Percentiles rank a stretch among this genome's conserved stretches.
phyloP scores from a whole-genome alignment of 257 asterid species.

The Solanum ossicruentum region DNA sequence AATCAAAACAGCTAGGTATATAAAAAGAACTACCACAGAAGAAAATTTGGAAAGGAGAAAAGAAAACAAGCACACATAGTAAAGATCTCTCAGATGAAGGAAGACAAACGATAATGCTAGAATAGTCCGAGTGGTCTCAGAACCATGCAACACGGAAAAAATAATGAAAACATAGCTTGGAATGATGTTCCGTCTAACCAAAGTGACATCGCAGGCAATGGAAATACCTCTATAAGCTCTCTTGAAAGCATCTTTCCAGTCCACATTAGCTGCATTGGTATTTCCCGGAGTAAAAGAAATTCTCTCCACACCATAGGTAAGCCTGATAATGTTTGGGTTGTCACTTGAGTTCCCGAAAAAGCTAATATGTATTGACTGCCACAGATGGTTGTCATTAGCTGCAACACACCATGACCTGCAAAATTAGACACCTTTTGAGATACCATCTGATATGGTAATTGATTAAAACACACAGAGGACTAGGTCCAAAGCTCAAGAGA shows the following conservation, averaged over 20 bases:
- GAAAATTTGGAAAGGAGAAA: not conserved
- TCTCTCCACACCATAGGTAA: not conserved
- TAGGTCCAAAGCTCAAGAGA: not conserved
- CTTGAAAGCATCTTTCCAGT: conserved; percentile 42
- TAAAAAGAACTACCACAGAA: not conserved
- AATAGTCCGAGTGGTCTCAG: not conserved
- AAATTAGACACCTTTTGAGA: not conserved
- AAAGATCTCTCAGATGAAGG: not conserved
- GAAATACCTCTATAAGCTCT: conserved; percentile 33
- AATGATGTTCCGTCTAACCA: not conserved
- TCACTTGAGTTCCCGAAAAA: conserved; percentile 22
- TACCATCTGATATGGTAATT: not conserved
- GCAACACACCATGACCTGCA: conserved; percentile 66
- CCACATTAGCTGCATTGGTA: conserved; percentile 1
- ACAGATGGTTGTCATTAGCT: conserved; percentile 54
- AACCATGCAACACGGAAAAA: not conserved
- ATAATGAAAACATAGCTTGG: not conserved
- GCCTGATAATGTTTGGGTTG: not conserved
- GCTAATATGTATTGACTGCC: conserved; percentile 36
- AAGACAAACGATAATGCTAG: not conserved
- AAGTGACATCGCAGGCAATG: not conserved
- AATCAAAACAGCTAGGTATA: not conserved
- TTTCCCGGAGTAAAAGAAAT: not conserved
- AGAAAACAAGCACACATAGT: not conserved
- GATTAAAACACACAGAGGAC: not conserved